phyloP scores from a whole-genome alignment of 192 early-diverging fungal genomes.

The Backusella sp. region DNA sequence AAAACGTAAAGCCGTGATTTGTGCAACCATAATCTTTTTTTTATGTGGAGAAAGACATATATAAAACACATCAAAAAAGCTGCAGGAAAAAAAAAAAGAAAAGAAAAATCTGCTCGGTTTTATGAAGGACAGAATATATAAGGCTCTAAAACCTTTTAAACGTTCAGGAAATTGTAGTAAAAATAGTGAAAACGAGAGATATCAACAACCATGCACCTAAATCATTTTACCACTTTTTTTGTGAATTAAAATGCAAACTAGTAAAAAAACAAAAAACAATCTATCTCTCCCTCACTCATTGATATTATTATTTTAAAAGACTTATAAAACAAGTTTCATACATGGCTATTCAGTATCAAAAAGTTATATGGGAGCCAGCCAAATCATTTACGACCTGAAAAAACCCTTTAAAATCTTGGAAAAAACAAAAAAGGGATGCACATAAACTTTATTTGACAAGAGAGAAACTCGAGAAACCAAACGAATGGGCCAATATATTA shows the following conservation, averaged over 20 bases:
- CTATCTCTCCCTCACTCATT: no score
- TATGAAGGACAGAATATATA: not conserved
- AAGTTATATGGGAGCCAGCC: constrained; percentile 20
- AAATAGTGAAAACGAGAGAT: not conserved
- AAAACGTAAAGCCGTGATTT: constrained; percentile 16
- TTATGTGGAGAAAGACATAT: not conserved
- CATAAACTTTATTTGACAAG: not conserved
- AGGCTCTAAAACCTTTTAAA: not conserved
- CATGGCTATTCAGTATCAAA: constrained; percentile 7
- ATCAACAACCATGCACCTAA: not conserved
- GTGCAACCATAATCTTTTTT: not conserved
- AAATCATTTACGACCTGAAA: constrained; percentile 51
- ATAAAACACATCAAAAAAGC: not conserved
- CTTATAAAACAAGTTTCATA: not conserved
- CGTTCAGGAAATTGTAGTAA: not conserved
- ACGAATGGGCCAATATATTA: constrained; percentile 22
- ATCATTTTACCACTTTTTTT: not conserved
- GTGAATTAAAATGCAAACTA: no score
- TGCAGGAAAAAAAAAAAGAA: not conserved
- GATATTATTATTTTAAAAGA: not conserved
- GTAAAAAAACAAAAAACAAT: no score
- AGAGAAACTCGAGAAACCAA: constrained; percentile 27
- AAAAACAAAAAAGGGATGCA: constrained; percentile 37
- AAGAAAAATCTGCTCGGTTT: not conserved
- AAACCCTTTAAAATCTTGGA: constrained; percentile 33